Evolutionary conservation across 139 green algal species (phyloP), one percentile per base, ranked within the genome.

Genomic region (Coelastrella sp.): DNA sequence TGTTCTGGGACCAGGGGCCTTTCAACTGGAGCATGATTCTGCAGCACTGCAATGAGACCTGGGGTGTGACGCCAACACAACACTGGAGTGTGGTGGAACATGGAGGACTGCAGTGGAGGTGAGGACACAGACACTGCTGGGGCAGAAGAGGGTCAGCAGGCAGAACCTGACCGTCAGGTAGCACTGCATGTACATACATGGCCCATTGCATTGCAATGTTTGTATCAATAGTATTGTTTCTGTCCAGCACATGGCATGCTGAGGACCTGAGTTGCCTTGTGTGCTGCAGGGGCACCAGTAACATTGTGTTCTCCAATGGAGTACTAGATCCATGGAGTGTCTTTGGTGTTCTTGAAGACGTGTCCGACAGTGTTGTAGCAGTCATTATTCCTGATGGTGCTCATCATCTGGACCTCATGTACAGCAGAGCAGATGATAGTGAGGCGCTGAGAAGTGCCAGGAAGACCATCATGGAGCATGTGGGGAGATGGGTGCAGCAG

Each of bases 271-370:
- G n/a, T n/a, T n/a, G n/a, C n/a, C n/a, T n/a, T n/a, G n/a, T n/a
- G n/a, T n/a, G 30, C 9, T 83, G 25, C 76, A 83, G 76, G 76
- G 25, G 62, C 67, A 45, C 73, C 30, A 34, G n/a, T 57, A 97
- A 96, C 90, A 96, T 98, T 50, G 86, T 96, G 7, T 95, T 97
- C 66, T 91, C 85, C 45, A 97, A 98, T 77, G 94, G 94, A 13
- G n/a, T 88, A 25, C 86, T 94, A 4, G 94, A 98, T 90, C 94
- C 94, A 9, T 98, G 94, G 94, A 88, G 64, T 25, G 85, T 86
- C 3, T 93, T 91, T 68, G 88, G 82, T 27, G 79, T 92, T 11
- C 35, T 88, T 43, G 4, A 50, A 4, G 59, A 90, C 68, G 63
- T 91, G 11, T 90, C 74, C 35, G 74, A 91, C 23, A 81, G 51